These are phyloP conservation scores for Ceratocystis ficicola DNA, from an alignment of 2,329 filamentous ascomycete genomes.

Conservation along the genomic window DNA sequence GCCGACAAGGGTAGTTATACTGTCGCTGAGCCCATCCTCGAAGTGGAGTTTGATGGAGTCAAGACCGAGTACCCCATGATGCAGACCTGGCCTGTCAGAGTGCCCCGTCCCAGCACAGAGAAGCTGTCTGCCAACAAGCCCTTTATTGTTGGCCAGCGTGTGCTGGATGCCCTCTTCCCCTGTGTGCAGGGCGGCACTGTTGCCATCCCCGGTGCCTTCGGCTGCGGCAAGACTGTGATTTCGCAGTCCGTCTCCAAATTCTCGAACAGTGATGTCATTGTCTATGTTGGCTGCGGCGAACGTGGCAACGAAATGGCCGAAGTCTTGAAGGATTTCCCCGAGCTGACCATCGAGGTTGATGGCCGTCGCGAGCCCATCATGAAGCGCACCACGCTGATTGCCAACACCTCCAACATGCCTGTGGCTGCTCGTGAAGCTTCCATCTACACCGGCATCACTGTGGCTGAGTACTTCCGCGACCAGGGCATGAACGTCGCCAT, in stretches of 20 bases:
- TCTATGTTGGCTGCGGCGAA: conserved; percentile 88
- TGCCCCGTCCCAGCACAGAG: conserved; percentile 82
- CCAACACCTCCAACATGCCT: conserved; percentile 99
- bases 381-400: conserved; percentile 97
- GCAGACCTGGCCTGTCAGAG: conserved; percentile 97
- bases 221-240: conserved; percentile 98
- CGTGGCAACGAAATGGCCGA: conserved; percentile 99
- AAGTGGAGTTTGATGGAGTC: conserved; percentile 93
- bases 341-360: conserved; percentile 87
- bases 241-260: conserved; percentile 98
- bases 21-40: conserved; percentile 83
- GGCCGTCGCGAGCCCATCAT: conserved; percentile 97
- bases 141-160: conserved; percentile 92
- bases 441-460: conserved; percentile 92
- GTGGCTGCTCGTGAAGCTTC: conserved; percentile 96
- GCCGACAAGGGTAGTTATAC: conserved; percentile 84
- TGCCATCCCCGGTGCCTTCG: conserved; percentile 95
- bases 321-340: conserved; percentile 98
- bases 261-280: conserved; percentile 97
- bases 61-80: conserved; percentile 95
- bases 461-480: conserved; percentile 94
- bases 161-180: conserved; percentile 91
- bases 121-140: conserved; percentile 80
- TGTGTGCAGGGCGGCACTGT: conserved; percentile 95
- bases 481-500: conserved; percentile 96